Percentiles rank a stretch among this genome's conserved stretches.
Conservation (phyloP, 2,329 filamentous ascomycete genomes). For the Emergomyces pasteurianus region DNA sequence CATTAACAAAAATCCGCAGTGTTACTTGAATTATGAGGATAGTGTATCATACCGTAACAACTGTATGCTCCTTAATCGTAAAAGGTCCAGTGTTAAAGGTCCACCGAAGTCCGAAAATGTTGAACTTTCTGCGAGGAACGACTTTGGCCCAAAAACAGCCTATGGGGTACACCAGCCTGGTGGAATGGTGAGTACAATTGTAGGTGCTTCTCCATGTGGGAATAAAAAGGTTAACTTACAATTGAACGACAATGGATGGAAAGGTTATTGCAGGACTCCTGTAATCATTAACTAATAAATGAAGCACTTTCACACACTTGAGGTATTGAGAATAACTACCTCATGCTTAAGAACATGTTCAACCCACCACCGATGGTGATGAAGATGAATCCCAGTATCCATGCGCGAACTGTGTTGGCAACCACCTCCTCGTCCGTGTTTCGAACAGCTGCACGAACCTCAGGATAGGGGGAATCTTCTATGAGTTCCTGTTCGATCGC, state of each 20-base stretch:
- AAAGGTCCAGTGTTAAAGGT: conserved; percentile 27
- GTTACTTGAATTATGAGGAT: conserved; percentile 37
- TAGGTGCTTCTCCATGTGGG: neutral
- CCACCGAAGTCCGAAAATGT: conserved; percentile 22
- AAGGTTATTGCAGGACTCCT: conserved; percentile 40
- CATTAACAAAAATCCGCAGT: conserved; percentile 7
- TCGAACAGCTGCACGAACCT: conserved; percentile 49
- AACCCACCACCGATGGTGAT: conserved; percentile 46
- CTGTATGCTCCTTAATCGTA: conserved; percentile 30
- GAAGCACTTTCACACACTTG: neutral
- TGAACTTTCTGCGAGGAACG: conserved; percentile 22
- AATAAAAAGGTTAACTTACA: conserved; percentile 15
- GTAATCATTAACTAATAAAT: neutral
- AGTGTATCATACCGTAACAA: conserved; percentile 41
- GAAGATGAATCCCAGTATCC: conserved; percentile 46
- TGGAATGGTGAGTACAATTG: neutral
- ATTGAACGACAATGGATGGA: conserved; percentile 46
- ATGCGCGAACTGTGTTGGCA: conserved; percentile 49
- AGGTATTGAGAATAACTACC: conserved; percentile 23
- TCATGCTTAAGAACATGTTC: conserved; percentile 43
- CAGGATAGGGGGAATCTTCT: conserved; percentile 52
- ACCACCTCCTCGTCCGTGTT: conserved; percentile 51
- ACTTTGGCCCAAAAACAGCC: conserved; percentile 22
- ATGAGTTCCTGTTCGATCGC: conserved; percentile 47
- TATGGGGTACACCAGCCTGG: conserved; percentile 39